Base-by-base conservation (phyloP, 2,329 filamentous ascomycete species). In the Septoria linicola region DNA sequence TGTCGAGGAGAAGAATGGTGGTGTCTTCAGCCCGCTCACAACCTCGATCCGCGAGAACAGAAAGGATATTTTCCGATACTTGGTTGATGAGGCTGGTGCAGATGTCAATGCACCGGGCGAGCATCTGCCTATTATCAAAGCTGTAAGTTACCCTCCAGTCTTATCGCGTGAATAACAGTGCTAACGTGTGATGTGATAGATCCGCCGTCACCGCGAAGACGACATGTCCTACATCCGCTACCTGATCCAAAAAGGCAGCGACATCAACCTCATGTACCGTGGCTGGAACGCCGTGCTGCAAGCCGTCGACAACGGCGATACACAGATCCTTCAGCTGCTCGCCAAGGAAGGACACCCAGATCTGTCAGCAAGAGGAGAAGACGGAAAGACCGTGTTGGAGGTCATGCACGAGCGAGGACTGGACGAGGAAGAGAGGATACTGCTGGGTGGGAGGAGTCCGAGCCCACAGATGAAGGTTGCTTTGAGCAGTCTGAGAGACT, bases 1-100 rank as follows among this genome's bases (percentile, higher is more conserved):
- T 34, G 82, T 87, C 48, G 84, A 87, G 66, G 85, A 86, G 69
- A 84, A 83, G 70, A 87, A 85, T 63, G 84, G 83, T 16, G 85
- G 85, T 46, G 84, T 87, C 41, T 88, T 88, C 71, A 85, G 82
- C 0, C 81, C 83, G 0, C 75, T 87, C 3, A 87, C 83, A 0
- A 84, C 82, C 0, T 82, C 82, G 7, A 80, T 87, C 49, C 81
- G 83, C 10, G 84, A 87, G 66, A 73, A 80, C 20, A 76, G 76
- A 59, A 79, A 76, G 37, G 77, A 79, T 0, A 85, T 87, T 49
- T 81, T 85, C 34, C 67, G 66, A 3, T 87, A 75, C 69, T 75
- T 87, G 8, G 72, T 87, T 51, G 75, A 80, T 41, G 45, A 53
- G 32, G 82, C 77, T 1, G 77, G 77, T 7, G 84, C 83, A 0